These are phyloP conservation scores for button mushroom (Agaricus bisporus) DNA, from an alignment of 768 basidiomycete genomes.

Conservation along the genomic window DNA sequence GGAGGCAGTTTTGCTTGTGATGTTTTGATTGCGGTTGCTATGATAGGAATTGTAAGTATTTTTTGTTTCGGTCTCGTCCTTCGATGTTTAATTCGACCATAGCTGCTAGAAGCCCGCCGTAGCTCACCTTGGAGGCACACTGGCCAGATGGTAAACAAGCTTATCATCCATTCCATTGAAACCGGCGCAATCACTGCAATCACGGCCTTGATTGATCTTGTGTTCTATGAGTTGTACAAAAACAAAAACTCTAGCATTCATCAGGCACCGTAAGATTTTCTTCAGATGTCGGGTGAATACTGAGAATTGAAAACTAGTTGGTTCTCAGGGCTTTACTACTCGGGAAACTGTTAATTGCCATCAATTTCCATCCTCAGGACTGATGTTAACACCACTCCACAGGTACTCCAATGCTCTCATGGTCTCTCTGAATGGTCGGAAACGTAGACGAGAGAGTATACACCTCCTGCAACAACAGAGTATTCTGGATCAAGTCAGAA, in stretches of 20 bases:
- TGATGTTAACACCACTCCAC: not conserved
- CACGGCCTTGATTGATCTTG: slow-evolving; percentile 6
- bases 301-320: not conserved
- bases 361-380: not conserved
- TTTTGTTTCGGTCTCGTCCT: not conserved
- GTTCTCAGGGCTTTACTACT: not conserved
- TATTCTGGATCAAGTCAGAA: not conserved
- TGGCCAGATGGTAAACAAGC: slow-evolving; percentile 10
- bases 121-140: slow-evolving; percentile 11
- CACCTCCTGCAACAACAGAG: not conserved
- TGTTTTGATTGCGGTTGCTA: slow-evolving; percentile 9
- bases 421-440: slow-evolving; percentile 6
- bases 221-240: slow-evolving; percentile 7
- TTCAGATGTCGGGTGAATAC: too few relatives aligned
- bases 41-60: slow-evolving; percentile 11
- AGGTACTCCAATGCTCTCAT: slow-evolving; percentile 8
- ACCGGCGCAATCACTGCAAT: slow-evolving; percentile 12
- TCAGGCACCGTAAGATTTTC: slow-evolving; percentile 7
- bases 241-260: slow-evolving; percentile 4
- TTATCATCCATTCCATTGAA: slow-evolving; percentile 12
- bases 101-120: slow-evolving; percentile 7
- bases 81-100: not conserved
- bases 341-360: slow-evolving; percentile 1
- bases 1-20: slow-evolving; percentile 10
- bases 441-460: slow-evolving; percentile 5